A percentile compares a stretch with the other conserved stretches of the same genome.
These are phyloP conservation scores for Tuber brumale DNA, from an alignment of 495 filamentous ascomycete species.

Conservation along the genomic window DNA sequence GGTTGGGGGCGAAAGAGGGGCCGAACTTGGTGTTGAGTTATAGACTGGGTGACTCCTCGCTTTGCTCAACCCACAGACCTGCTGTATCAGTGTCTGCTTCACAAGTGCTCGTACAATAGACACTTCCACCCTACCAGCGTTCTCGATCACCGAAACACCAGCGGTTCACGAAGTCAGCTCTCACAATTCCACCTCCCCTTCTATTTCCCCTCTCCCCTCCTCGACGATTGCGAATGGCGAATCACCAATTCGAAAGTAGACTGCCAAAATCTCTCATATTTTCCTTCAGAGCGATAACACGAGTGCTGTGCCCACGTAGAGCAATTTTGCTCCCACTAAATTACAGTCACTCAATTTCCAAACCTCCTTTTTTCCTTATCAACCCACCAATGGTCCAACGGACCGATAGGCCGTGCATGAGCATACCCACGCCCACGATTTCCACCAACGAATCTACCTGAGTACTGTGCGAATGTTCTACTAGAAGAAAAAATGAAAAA, in stretches of 20 bases:
- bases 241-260: constrained; percentile 22
- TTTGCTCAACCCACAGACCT: background rate
- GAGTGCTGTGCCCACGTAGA: background rate
- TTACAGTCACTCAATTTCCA: background rate
- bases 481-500: background rate
- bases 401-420: background rate
- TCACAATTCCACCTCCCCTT: background rate
- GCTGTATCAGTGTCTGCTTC: background rate
- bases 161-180: background rate
- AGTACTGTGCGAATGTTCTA: background rate
- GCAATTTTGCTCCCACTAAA: background rate
- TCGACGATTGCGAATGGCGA: constrained; percentile 22
- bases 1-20: background rate
- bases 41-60: background rate
- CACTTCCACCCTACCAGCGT: background rate
- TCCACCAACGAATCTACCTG: background rate
- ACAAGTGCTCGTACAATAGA: background rate
- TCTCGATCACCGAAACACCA: background rate
- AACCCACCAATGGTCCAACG: background rate
- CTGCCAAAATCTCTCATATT: constrained; percentile 20
- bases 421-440: background rate
- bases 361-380: background rate
- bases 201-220: background rate
- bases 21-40: background rate
- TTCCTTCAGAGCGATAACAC: background rate